A percentile compares a stretch with the other conserved stretches of the same genome.
phyloP scores from a whole-genome alignment of 805 yeast genomes.

The Ogataea trehalophila region DNA sequence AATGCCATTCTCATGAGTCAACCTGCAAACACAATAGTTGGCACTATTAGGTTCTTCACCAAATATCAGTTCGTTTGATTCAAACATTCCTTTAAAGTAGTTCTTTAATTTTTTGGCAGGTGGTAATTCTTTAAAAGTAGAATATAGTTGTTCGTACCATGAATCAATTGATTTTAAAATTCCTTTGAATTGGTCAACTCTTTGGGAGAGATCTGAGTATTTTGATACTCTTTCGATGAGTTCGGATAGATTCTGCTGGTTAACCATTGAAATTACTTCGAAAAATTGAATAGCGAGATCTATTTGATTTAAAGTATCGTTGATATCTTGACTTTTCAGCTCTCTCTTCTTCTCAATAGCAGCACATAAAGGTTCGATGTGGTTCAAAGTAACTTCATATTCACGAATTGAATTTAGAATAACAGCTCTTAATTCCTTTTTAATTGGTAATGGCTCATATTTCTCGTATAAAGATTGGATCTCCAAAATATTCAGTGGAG shows the following conservation, averaged over 20 bases:
- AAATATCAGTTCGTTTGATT: conserved; percentile 11
- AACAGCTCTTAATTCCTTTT: conserved; percentile 27
- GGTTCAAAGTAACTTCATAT: conserved; percentile 54
- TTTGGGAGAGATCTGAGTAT: conserved; percentile 7
- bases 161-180: conserved; percentile 7
- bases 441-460: conserved; percentile 14
- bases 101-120: conserved; percentile 12
- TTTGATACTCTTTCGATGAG: conserved; percentile 6
- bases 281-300: conserved; percentile 7
- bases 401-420: conserved; percentile 74
- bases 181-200: conserved; percentile 4
- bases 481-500: conserved; percentile 3
- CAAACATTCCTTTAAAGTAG: conserved; percentile 8
- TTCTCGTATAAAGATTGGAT: conserved; percentile 8
- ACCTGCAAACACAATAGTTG: conserved; percentile 58
- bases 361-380: conserved; percentile 8
- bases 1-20: conserved; percentile 46
- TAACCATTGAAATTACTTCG: conserved; percentile 4
- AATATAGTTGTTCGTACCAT: conserved; percentile 13
- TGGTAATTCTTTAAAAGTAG: conserved; percentile 7
- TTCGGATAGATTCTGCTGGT: conserved; percentile 6
- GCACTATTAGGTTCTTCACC: conserved; percentile 13
- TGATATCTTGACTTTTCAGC: conserved; percentile 9
- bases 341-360: conserved; percentile 3
- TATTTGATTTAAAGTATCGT: conserved; percentile 13